Evolutionary conservation across 768 basidiomycete genomes (phyloP), one percentile per base, ranked within the genome.

Genomic region (Lyophyllum shimeji): DNA sequence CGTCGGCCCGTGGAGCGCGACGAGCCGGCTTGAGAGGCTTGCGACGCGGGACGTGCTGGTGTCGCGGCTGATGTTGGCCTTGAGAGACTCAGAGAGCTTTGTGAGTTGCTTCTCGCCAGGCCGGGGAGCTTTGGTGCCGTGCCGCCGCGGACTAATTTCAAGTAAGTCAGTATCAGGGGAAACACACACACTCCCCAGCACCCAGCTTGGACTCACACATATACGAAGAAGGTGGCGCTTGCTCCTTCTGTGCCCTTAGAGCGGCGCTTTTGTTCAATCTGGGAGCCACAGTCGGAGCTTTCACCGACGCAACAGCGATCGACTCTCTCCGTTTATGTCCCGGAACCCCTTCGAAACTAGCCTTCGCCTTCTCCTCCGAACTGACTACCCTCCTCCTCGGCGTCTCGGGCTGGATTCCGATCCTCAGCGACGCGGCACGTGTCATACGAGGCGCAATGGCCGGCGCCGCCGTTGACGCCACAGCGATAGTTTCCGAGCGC

Each of bases 261-360:
- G 86, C 82, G 0, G 91, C 87, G 37, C 90, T 90, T 63, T 87
- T 90, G n/a, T 90, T 90, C 71, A 87, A 71, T 56, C 89, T 79
- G 2, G 92, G 92, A 0, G 83, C 77, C 9, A 92, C 75, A 5
- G 69, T 74, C 1, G 92, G 92, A 1, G 89, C 80, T 37, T 76
- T 79, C 13, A 81, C 80, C 37, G 84, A 86, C 17, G 86, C 79
- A 8, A 94, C 92, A 6, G 82, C 69, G 58, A 94, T 85, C 13
- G 82, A 82, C 65, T 90, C 89, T 24, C 87, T 74, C 52, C 91
- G 78, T 71, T 93, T 93, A 64, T 94, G 91, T 0, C 91, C 91
- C 5, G 92, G 91, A 2, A 93, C 86, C 31, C 90, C 90, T 0
- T 88, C 87, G 62, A 93, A 94, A 0, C 79, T 82, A 29, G 69